Evolutionary conservation across 768 basidiomycete genomes (phyloP), one percentile per base, ranked within the genome.

Genomic region (Lactifluus volemus): DNA sequence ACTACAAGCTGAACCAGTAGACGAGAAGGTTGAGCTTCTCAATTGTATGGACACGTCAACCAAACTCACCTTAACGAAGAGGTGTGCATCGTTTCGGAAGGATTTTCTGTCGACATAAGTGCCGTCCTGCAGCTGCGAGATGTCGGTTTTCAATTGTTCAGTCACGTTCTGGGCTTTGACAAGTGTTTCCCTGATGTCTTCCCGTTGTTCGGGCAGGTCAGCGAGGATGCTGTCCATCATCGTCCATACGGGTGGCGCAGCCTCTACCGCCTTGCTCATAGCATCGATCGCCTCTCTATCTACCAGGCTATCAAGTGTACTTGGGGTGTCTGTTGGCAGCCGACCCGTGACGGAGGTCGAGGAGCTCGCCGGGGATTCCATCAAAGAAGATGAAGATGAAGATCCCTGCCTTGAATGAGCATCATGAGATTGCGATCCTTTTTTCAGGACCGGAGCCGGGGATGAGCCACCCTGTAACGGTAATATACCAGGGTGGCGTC

Each of bases 181-280:
- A 9, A 95, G 75, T 32, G 74, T 77, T 34, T 82, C 83, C 55
- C 74, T 75, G 59, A 85, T 72, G 49, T 83, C 79, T 45, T 70
- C 71, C 32, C 73, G 73, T 15, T 71, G 60, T 49, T 76, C 75
- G 30, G 76, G 66, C n/a, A 75, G 70, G 36, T 82, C 78, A 32
- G 74, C 73, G 55, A 90, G 72, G 63, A 88, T 77, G 58, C 86
- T 85, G 64, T 86, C 84, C 69, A 93, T 83, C 77, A 87, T 81
- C 60, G 84, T 78, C 90, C 93, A 98, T 25, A 92, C 87, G 29
- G 79, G 77, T 11, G 88, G 87, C 10, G 92, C 93, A 12, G 87
- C 80, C 25, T 89, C 84, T 9, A 93, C 83, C 14, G 94, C 89
- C 8, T 76, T 75, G 65, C 85, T 85, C 71, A 97, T 85, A 30